Evolutionary conservation across 2,329 filamentous ascomycete genomes (phyloP), one percentile per base, ranked within the genome.

Genomic region (Beauveria asiatica): DNA sequence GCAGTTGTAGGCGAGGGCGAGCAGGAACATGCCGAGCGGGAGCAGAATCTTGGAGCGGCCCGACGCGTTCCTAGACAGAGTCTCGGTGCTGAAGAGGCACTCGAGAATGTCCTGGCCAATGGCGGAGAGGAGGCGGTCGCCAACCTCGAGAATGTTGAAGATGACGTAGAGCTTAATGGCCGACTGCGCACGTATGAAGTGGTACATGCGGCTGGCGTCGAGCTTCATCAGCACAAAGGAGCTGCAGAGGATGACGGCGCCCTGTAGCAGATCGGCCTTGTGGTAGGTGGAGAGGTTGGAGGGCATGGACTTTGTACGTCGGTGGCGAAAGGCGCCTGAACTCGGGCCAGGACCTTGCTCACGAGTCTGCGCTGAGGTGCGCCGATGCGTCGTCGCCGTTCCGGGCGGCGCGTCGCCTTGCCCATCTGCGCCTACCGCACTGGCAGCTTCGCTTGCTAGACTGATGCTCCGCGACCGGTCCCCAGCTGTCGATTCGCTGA

Each of bases 141-240:
- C 89, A 2, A 95, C 89, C 74, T 99, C 94, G 5, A 99, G 83
- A 39, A 97, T 90, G 69, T 99, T 99, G 79, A 96, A 99, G 59
- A 99, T 97, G 62, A 99, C 94, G 72, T 99, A 99, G 11, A 99
- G 82, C 71, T 99, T 99, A 76, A 99, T 97, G 8, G 93, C 92
- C 1, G 92, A 93, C 73, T 99, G 94, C 0, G 92, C 94, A 51
- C 93, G 88, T 67, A 99, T 96, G 68, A 92, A 92, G 72, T 99
- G 94, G 70, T 99, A 99, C 90, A 97, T 97, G 56, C 92, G 85
- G 70, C 92, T 97, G 6, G 94, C 94, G 71, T 99, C 95, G 50
- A 99, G 87, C 25, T 84, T 87, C 86, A 96, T 93, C 55, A 99
- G 78, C 16, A 93, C 85, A 56, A 88, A 78, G 67, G 90, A 96